Base-by-base conservation (phyloP, 768 basidiomycete species). In the Amylocystis lapponica region DNA sequence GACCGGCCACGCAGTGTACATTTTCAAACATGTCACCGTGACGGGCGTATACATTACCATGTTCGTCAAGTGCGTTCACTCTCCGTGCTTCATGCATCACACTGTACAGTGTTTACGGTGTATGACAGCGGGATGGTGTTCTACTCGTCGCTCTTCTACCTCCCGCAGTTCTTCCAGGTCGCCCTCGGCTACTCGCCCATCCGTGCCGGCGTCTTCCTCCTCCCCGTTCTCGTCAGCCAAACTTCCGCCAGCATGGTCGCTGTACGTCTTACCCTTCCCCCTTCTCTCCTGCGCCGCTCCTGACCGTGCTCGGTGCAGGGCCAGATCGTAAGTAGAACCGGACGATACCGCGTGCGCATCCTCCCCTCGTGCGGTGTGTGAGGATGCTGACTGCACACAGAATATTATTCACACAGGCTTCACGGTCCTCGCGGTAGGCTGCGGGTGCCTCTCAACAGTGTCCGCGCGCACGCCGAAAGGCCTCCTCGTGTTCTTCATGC, bases 121-220 rank as follows among this genome's bases (percentile, higher is more conserved):
- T 26, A 42, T 19, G 11, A 8, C 45, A 81, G 78, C 37, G 79
- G 78, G 20, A 74, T 80, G 48, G 66, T 79, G 3, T 80, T 78
- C 58, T 79, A 74, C 60, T 81, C 76, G 14, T 72, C 81, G 8
- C 56, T 84, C 11, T 86, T 78, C 59, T 86, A 85, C 53, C 70
- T 88, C 0, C 85, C 87, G 2, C 79, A 83, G 49, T 86, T 77
- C 57, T 83, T 86, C 62, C 85, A 87, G 62, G 76, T 85, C 8
- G 81, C 76, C 3, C 62, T 81, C n/a, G 79, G 78, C 4, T 78
- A 75, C 47, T 73, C 76, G 7, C 79, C 86, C 1, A 76, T 86
- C 32, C 74, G 69, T 55, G 75, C 74, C 3, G 79, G 78, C 1
- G 61, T 85, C 2, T 79, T 86, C 52, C 68, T 87, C 0, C 73